A percentile compares a stretch with the other conserved stretches of the same genome.
These are phyloP conservation scores for Pseudotsuga menziesii DNA, from an alignment of 75 land plant species.

Conservation along the genomic window DNA sequence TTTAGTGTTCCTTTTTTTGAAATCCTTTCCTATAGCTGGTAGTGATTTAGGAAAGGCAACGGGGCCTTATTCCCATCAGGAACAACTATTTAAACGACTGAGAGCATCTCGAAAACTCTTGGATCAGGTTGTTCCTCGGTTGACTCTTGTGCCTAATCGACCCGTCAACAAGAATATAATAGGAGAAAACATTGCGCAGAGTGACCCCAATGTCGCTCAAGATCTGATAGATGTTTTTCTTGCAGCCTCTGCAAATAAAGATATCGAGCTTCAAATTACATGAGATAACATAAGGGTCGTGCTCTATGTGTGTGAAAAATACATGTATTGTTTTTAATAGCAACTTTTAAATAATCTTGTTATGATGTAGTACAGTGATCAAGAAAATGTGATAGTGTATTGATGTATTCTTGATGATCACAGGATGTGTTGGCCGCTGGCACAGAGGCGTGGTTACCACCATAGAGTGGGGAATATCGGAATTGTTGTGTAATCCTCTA, in stretches of 20 bases:
- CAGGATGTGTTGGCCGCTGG: constrained; percentile 13
- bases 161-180: constrained; percentile 28
- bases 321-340: too few species aligned
- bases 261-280: constrained; percentile 15
- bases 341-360: too few species aligned
- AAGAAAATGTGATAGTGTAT: too few species aligned
- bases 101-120: constrained; percentile 4
- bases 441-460: constrained; percentile 6
- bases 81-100: too few species aligned
- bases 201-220: neutral
- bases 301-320: constrained; percentile 17
- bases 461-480: constrained; percentile 11
- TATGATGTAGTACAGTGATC: too few species aligned
- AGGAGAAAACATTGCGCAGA: constrained; percentile 12
- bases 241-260: constrained; percentile 6
- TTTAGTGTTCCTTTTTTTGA: too few species aligned
- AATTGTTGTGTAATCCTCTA: neutral
- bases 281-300: constrained; percentile 19
- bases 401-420: neutral
- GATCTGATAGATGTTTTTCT: constrained; percentile 18
- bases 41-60: too few species aligned
- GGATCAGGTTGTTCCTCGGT: too few species aligned
- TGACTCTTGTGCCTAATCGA: too few species aligned
- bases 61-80: too few species aligned
- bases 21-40: too few species aligned